These are phyloP conservation scores for Hirsutella minnesotensis DNA, from an alignment of 2,329 filamentous ascomycete species.

Conservation along the genomic window DNA sequence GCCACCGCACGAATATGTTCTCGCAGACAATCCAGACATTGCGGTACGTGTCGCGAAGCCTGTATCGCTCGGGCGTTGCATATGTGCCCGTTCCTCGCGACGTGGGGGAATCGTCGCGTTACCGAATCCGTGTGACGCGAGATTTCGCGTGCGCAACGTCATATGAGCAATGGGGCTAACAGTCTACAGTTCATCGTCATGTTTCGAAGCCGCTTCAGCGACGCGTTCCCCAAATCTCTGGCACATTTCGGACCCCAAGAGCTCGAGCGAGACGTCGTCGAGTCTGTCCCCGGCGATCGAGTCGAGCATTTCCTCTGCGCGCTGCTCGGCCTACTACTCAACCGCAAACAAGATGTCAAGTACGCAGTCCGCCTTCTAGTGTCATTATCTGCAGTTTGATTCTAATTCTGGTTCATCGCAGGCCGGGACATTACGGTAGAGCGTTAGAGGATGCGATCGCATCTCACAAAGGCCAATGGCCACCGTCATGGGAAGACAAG, in stretches of 20 bases:
- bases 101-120: slow-evolving; percentile 21
- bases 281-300: slow-evolving; percentile 67
- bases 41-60: slow-evolving; percentile 54
- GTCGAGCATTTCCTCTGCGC: slow-evolving; percentile 85
- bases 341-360: slow-evolving; percentile 98
- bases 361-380: slow-evolving; percentile 27
- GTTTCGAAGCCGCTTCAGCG: slow-evolving; percentile 89
- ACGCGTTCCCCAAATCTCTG: slow-evolving; percentile 77
- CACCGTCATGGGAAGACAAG: slow-evolving; percentile 66
- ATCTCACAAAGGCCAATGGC: slow-evolving; percentile 81
- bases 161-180: slow-evolving; percentile 19
- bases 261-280: slow-evolving; percentile 75
- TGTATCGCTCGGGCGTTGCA: neutral
- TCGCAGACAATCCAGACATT: slow-evolving; percentile 86
- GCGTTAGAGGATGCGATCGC: slow-evolving; percentile 88
- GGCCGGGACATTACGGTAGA: slow-evolving; percentile 82
- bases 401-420: slow-evolving; percentile 25
- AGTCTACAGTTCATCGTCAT: slow-evolving; percentile 79
- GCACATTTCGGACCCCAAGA: slow-evolving; percentile 91
- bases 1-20: slow-evolving; percentile 77
- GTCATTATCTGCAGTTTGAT: neutral
- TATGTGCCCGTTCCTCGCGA: slow-evolving; percentile 1
- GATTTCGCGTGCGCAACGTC: slow-evolving; percentile 33
- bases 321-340: slow-evolving; percentile 75
- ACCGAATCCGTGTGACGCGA: slow-evolving; percentile 32